Evolutionary conservation across 1,284 basidiomycete genomes (phyloP), one percentile per base, ranked within the genome.

Genomic region (Irpex lacteus): DNA sequence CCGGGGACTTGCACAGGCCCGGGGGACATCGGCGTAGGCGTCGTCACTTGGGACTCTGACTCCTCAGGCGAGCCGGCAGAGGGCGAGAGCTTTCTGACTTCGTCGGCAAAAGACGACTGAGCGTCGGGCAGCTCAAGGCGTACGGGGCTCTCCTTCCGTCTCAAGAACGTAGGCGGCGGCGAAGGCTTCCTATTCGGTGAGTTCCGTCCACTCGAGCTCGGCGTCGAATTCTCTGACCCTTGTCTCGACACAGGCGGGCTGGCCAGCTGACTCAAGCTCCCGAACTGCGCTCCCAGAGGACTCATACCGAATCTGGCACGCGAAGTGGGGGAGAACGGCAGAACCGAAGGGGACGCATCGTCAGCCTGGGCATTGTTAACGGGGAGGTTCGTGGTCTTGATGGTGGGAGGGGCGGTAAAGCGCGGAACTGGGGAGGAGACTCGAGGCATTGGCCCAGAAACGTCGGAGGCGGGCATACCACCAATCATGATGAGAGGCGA

Each of bases 181-280:
- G 58, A 59, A 4, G 36, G 44, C 19, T 60, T 55, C 9, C n/a
- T 21, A 15, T 40, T 55, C 21, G 54, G 58, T 36, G 58, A 59
- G 49, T 19, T 52, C 34, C 49, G 4, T 21, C 44, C 60, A 38
- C 61, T 62, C 21, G 54, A 34, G 26, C 54, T 56, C 54, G 61
- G 61, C 2, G 54, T 40, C 34, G 54, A 57, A 26, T 59, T 38
- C 44, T 62, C 61, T 49, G 38, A 56, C 21, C 63, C 60, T 32
- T 64, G 54, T 2, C 60, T 53, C 50, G 57, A 60, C 26, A 60
- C 64, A 8, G 64, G 64, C 50, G 64, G 64, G 36, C 61, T 63
- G 15, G 47, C 64, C 34, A 65, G 64, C 58, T 62, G 60, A 34
- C 36, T 54, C 44, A 62, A 50, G 26, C 18, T 59, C 38, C 40